Evolutionary conservation across 208 protist genomes (phyloP).

Genomic region (Leishmania major): DNA sequence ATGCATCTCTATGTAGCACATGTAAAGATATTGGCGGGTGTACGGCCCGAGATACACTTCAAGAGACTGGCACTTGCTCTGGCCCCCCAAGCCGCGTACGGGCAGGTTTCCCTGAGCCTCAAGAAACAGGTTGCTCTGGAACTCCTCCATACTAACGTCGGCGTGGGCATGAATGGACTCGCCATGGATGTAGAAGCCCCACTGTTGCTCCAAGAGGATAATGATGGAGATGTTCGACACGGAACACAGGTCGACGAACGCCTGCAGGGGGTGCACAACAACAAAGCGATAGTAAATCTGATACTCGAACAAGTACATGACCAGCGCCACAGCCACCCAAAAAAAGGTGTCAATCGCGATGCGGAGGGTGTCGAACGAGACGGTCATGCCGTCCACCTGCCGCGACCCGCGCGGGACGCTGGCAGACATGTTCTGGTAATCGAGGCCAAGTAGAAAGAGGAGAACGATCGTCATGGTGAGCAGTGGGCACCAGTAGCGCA

Average conservation of each 20-base stretch:
- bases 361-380: slow-evolving; percentile 55
- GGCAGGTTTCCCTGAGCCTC: slow-evolving; percentile 86
- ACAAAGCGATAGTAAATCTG: slow-evolving; percentile 88
- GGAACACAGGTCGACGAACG: slow-evolving; percentile 91
- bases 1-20: slow-evolving; percentile 72
- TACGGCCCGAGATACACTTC: slow-evolving; percentile 80
- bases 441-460: slow-evolving; percentile 65
- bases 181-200: slow-evolving; percentile 92
- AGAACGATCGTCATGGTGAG: slow-evolving; percentile 74
- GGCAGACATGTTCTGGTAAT: slow-evolving; percentile 52
- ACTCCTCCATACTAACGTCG: slow-evolving; percentile 91
- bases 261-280: slow-evolving; percentile 79
- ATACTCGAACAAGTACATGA: slow-evolving; percentile 75
- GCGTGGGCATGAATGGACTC: slow-evolving; percentile 87
- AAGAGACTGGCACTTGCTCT: slow-evolving; percentile 81
- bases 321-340: slow-evolving; percentile 63
- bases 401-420: slow-evolving; percentile 45
- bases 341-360: slow-evolving; percentile 83
- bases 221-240: slow-evolving; percentile 92
- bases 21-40: slow-evolving; percentile 82
- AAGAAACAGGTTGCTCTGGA: slow-evolving; percentile 78
- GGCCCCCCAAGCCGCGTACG: slow-evolving; percentile 76
- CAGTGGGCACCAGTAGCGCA: slow-evolving; percentile 76
- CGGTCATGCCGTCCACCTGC: slow-evolving; percentile 26
- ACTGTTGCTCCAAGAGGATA: slow-evolving; percentile 79